phyloP scores from a whole-genome alignment of 805 yeast species.

The Monosporozyma unispora region DNA sequence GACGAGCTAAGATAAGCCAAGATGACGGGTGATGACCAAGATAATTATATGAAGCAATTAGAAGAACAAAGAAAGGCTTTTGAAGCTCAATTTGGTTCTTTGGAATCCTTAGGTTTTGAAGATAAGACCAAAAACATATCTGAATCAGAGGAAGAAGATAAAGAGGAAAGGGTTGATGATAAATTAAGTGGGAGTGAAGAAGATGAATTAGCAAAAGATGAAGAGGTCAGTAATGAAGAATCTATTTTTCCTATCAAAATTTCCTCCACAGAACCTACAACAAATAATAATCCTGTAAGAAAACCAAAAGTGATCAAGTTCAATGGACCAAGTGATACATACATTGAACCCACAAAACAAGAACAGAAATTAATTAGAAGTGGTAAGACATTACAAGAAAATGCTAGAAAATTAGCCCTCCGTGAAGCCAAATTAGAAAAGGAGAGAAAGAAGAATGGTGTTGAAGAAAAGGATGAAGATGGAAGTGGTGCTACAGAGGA shows the following conservation, averaged over 20 bases:
- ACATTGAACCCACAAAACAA: slow-evolving; percentile 32
- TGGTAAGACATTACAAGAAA: slow-evolving; percentile 43
- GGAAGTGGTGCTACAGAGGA: slow-evolving; percentile 22
- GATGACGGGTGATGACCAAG: slow-evolving; percentile 5
- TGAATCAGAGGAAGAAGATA: slow-evolving; percentile 5
- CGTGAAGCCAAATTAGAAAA: slow-evolving; percentile 20
- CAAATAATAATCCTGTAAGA: background rate
- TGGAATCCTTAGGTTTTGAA: slow-evolving; percentile 45
- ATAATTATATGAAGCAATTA: slow-evolving; percentile 24
- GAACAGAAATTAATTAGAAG: slow-evolving; percentile 46
- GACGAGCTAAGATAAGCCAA: background rate
- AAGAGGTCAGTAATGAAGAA: slow-evolving; percentile 14
- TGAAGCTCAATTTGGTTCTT: slow-evolving; percentile 55
- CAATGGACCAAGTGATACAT: slow-evolving; percentile 17
- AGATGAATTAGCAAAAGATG: slow-evolving; percentile 10
- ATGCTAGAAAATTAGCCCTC: slow-evolving; percentile 25
- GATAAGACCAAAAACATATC: slow-evolving; percentile 33
- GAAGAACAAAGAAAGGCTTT: slow-evolving; percentile 51
- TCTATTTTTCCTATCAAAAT: background rate
- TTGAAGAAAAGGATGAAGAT: slow-evolving; percentile 23
- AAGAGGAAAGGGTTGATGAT: slow-evolving; percentile 8
- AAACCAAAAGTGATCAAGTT: slow-evolving; percentile 24
- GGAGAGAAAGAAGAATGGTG: slow-evolving; percentile 3
- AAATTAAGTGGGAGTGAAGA: slow-evolving; percentile 4
- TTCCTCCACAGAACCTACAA: background rate